These are phyloP conservation scores for Phyllosticta citrichinensis DNA, from an alignment of 2,329 filamentous ascomycete genomes.

Conservation along the genomic window DNA sequence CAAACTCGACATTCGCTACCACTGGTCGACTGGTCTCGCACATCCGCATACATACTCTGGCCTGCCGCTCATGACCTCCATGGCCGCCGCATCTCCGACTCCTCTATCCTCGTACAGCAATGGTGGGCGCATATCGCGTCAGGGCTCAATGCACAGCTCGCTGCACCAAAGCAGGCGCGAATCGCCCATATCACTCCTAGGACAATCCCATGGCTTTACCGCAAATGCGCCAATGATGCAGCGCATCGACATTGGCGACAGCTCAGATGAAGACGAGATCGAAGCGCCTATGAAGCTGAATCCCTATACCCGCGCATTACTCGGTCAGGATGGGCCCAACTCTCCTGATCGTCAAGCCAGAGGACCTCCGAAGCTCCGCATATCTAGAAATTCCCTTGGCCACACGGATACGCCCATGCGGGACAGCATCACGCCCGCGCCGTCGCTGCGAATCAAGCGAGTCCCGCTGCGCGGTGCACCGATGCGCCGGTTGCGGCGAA, in stretches of 20 bases:
- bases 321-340: slow-evolving; percentile 42
- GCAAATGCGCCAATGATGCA: slow-evolving; percentile 37
- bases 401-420: slow-evolving; percentile 26
- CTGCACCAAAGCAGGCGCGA: slow-evolving; percentile 27
- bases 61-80: slow-evolving; percentile 12
- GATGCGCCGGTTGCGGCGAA: slow-evolving; percentile 28
- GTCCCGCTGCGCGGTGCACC: slow-evolving; percentile 30
- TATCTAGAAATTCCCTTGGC: slow-evolving; percentile 25
- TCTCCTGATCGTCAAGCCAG: slow-evolving; percentile 23
- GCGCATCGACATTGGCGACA: slow-evolving; percentile 57
- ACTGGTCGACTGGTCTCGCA: slow-evolving; percentile 9
- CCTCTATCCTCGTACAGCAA: slow-evolving; percentile 27
- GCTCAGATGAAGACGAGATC: slow-evolving; percentile 78
- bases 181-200: slow-evolving; percentile 37
- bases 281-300: slow-evolving; percentile 82
- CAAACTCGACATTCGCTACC: slow-evolving; percentile 28
- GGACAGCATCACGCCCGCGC: slow-evolving; percentile 26
- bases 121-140: slow-evolving; percentile 24
- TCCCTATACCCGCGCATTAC: slow-evolving; percentile 77
- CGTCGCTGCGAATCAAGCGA: slow-evolving; percentile 29
- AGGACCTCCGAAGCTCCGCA: slow-evolving; percentile 24
- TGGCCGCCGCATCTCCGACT: slow-evolving; percentile 31
- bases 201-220: slow-evolving; percentile 35
- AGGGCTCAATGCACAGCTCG: slow-evolving; percentile 20
- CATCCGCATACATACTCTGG: slow-evolving; percentile 7